A percentile compares a stretch with the other conserved stretches of the same genome.
Conservation (phyloP, 2,329 filamentous ascomycete species). For the Alternaria tenuissima region DNA sequence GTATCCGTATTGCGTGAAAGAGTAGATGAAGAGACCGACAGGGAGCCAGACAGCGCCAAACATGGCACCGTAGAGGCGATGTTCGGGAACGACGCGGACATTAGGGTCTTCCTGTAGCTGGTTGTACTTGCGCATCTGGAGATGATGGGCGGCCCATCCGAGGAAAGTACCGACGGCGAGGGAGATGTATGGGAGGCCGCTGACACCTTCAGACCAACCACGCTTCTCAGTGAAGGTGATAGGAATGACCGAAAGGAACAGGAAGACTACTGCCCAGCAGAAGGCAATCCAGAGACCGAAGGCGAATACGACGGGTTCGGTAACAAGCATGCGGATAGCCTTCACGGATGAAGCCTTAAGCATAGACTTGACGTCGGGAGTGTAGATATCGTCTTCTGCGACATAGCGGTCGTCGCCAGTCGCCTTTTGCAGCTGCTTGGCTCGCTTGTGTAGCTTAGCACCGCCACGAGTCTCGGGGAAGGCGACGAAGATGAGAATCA, state of each 20-base stretch:
- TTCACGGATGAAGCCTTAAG: conserved; percentile 61
- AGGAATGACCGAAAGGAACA: conserved; percentile 57
- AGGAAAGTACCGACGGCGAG: conserved; percentile 60
- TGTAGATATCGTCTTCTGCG: conserved; percentile 61
- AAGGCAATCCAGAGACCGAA: conserved; percentile 63
- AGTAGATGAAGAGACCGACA: conserved; percentile 56
- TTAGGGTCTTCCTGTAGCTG: conserved; percentile 49
- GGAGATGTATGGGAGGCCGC: conserved; percentile 62
- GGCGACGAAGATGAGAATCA: conserved; percentile 55
- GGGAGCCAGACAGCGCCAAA: conserved; percentile 45
- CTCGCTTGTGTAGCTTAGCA: conserved; percentile 59
- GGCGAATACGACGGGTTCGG: conserved; percentile 60
- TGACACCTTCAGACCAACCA: conserved; percentile 61
- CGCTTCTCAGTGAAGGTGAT: conserved; percentile 59
- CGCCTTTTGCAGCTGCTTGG: conserved; percentile 56
- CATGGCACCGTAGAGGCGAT: conserved; percentile 44
- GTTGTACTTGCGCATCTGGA: conserved; percentile 62
- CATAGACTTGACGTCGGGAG: conserved; percentile 58
- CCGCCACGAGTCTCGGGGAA: conserved; percentile 56
- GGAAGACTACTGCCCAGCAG: conserved; percentile 63
- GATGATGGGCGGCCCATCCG: conserved; percentile 59
- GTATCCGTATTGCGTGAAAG: conserved; percentile 61
- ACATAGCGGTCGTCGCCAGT: conserved; percentile 62
- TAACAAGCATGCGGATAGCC: conserved; percentile 59
- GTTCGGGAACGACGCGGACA: conserved; percentile 47